Percentiles rank a stretch among this genome's conserved stretches.
Conservation (phyloP, 2,329 filamentous ascomycete species). For the Colletotrichum abscissum region DNA sequence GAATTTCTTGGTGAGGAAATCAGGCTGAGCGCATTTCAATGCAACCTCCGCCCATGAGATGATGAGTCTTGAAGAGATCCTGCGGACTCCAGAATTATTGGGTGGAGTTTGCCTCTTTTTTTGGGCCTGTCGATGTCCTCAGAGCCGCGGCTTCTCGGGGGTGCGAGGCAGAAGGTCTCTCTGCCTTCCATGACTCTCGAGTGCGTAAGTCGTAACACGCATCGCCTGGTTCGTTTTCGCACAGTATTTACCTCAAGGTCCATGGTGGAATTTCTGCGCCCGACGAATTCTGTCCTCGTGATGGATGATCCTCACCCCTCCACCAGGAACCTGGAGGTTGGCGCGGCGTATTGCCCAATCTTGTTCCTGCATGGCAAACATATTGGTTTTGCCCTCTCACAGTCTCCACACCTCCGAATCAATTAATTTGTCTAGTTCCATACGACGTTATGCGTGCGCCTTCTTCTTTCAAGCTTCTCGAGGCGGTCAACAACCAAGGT, state of each 20-base stretch:
- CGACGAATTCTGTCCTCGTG: not conserved
- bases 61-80: not conserved
- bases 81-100: not conserved
- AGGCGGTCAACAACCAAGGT: not conserved
- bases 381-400: not conserved
- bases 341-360: not conserved
- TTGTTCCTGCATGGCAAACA: not conserved
- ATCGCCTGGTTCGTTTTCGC: not conserved
- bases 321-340: too few relatives aligned
- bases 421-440: not conserved
- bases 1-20: not conserved
- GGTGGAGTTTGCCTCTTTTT: not conserved
- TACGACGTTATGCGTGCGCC: not conserved
- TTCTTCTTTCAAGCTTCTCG: not conserved
- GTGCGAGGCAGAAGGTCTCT: not conserved
- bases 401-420: not conserved
- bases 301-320: not conserved
- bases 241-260: not conserved
- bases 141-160: not conserved
- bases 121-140: not conserved
- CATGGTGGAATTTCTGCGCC: slow-evolving; percentile 3
- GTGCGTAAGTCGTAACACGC: not conserved
- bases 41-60: not conserved
- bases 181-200: not conserved
- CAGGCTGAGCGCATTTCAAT: not conserved